These are phyloP conservation scores for Perkinsus olseni DNA, from an alignment of 169 alveolate species.

Conservation along the genomic window DNA sequence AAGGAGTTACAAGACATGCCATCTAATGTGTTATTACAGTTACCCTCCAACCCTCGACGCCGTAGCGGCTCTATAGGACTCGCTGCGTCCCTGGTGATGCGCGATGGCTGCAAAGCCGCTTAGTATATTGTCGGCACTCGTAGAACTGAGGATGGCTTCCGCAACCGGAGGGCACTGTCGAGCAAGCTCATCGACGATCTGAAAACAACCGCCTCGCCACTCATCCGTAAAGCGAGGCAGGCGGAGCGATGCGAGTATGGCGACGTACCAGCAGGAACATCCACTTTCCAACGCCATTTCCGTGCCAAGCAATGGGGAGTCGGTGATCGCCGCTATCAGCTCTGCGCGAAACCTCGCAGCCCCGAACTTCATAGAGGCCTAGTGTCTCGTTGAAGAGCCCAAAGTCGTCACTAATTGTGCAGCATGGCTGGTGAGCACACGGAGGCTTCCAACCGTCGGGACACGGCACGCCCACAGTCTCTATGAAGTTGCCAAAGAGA, in stretches of 20 bases:
- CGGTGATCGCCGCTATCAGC: background rate
- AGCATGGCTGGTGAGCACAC: conserved; percentile 28
- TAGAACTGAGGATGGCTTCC: background rate
- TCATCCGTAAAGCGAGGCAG: no score
- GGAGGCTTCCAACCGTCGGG: conserved; percentile 33
- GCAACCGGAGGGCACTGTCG: background rate
- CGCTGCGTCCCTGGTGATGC: background rate
- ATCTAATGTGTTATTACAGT: background rate
- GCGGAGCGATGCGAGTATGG: no score
- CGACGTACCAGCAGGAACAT: conserved; percentile 15
- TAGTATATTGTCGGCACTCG: background rate
- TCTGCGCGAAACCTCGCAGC: conserved; percentile 18
- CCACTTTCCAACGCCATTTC: conserved; percentile 33
- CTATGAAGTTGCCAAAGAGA: conserved; percentile 32
- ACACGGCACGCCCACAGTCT: conserved; percentile 6
- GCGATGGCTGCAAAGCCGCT: background rate
- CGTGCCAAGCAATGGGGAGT: background rate
- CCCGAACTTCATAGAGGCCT: conserved; percentile 18
- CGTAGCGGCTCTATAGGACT: background rate
- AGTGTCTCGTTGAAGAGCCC: conserved; percentile 10
- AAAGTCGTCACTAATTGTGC: conserved; percentile 29
- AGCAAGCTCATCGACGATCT: background rate
- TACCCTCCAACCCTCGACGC: background rate
- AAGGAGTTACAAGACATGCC: background rate
- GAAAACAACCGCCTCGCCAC: background rate